Evolutionary conservation across 257 asterid species (phyloP).

Genomic region (Catharanthus roseus): DNA sequence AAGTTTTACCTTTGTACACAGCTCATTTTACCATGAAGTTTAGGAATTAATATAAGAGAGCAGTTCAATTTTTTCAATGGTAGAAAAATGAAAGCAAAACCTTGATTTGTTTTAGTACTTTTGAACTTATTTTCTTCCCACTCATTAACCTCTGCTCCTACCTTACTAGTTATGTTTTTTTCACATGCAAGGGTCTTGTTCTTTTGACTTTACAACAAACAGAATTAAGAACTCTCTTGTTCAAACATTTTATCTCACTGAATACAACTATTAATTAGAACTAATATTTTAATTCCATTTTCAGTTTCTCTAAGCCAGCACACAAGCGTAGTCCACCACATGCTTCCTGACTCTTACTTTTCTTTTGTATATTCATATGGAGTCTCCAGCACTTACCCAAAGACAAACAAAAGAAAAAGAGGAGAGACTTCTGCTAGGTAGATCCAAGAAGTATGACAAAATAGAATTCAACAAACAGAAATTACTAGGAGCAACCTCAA

Average conservation of each 20-base stretch:
- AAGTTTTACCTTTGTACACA: no score
- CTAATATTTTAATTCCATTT: neutral
- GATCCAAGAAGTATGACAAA: neutral
- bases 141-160: neutral
- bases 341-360: neutral
- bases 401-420: neutral
- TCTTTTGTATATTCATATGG: neutral
- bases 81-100: neutral
- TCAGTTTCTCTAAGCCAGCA: neutral
- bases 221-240: neutral
- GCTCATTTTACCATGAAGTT: neutral
- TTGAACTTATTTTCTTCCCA: neutral
- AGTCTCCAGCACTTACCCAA: neutral
- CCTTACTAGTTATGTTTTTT: neutral
- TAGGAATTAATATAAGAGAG: neutral
- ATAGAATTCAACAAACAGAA: neutral
- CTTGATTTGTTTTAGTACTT: neutral
- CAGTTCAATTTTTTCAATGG: neutral
- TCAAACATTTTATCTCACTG: neutral
- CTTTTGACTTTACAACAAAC: neutral
- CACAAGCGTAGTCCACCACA: neutral
- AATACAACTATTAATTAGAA: neutral
- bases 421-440: no score
- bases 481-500: neutral
- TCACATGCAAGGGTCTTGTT: neutral